Evolutionary conservation across 1,139 yeast genomes (phyloP).

Genomic region (Pichia sp.): DNA sequence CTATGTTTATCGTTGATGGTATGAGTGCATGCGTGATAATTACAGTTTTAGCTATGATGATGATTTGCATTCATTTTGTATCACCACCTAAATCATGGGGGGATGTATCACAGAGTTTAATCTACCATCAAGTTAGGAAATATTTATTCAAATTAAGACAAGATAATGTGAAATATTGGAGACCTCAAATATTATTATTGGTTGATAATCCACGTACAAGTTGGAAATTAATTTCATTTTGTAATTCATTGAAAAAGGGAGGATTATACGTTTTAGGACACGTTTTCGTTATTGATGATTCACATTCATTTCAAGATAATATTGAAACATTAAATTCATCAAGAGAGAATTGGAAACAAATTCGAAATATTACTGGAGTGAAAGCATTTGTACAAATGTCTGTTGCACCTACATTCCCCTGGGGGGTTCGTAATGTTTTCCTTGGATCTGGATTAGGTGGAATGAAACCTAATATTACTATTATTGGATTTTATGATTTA

Average conservation of each 20-base stretch:
- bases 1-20: conserved; percentile 95
- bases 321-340: conserved; percentile 65
- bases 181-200: conserved; percentile 83
- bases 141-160: conserved; percentile 74
- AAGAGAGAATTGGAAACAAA: conserved; percentile 72
- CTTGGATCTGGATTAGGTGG: conserved; percentile 95
- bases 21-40: conserved; percentile 74
- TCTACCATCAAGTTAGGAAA: conserved; percentile 93
- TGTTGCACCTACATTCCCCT: conserved; percentile 76
- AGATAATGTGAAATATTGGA: conserved; percentile 95
- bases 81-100: conserved; percentile 98
- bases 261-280: conserved; percentile 91
- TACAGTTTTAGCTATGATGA: conserved; percentile 54
- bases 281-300: conserved; percentile 43
- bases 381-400: conserved; percentile 94
- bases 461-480: conserved; percentile 93
- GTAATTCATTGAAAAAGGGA: conserved; percentile 91
- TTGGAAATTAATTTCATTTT: conserved; percentile 89
- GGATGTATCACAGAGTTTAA: conserved; percentile 88
- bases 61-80: conserved; percentile 74
- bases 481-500: conserved; percentile 76
- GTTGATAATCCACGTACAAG: conserved; percentile 89
- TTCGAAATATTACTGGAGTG: conserved; percentile 67
- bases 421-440: conserved; percentile 95
- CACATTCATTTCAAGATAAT: conserved; percentile 42